These are phyloP conservation scores for Ceratocystis lukuohia DNA, from an alignment of 2,329 filamentous ascomycete genomes.

Conservation along the genomic window DNA sequence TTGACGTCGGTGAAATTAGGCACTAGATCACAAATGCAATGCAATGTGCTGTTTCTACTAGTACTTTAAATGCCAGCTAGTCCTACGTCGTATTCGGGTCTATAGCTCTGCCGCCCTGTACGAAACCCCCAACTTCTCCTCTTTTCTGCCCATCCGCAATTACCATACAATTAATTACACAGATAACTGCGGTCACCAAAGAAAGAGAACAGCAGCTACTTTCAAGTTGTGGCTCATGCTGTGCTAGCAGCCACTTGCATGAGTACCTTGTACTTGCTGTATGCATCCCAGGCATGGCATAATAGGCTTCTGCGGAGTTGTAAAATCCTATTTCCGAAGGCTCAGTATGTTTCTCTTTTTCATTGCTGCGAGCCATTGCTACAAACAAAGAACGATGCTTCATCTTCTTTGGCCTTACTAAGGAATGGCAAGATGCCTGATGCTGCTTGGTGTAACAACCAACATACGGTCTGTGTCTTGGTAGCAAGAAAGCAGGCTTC, in stretches of 20 bases:
- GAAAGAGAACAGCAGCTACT: not conserved
- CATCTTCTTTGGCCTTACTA: too few relatives aligned
- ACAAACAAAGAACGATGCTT: not conserved
- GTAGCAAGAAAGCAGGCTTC: too few relatives aligned
- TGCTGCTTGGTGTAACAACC: too few relatives aligned
- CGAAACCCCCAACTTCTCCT: not conserved
- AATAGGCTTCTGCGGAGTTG: not conserved
- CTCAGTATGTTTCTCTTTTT: not conserved
- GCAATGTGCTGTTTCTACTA: not conserved
- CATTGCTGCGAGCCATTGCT: not conserved
- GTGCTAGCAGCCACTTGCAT: not conserved
- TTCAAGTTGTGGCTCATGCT: not conserved
- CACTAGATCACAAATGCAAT: not conserved
- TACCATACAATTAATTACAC: not conserved
- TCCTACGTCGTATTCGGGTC: not conserved
- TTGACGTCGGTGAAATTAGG: not conserved
- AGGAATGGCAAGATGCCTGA: too few relatives aligned
- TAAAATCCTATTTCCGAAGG: not conserved
- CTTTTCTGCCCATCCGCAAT: not conserved
- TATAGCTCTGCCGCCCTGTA: not conserved
- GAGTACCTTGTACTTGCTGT: not conserved
- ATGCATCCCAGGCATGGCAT: not conserved
- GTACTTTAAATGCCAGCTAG: not conserved
- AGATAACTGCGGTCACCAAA: not conserved
- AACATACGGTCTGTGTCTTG: too few relatives aligned